These are phyloP conservation scores for Calocybe gambosa DNA, from an alignment of 1,284 basidiomycete species.

Conservation along the genomic window DNA sequence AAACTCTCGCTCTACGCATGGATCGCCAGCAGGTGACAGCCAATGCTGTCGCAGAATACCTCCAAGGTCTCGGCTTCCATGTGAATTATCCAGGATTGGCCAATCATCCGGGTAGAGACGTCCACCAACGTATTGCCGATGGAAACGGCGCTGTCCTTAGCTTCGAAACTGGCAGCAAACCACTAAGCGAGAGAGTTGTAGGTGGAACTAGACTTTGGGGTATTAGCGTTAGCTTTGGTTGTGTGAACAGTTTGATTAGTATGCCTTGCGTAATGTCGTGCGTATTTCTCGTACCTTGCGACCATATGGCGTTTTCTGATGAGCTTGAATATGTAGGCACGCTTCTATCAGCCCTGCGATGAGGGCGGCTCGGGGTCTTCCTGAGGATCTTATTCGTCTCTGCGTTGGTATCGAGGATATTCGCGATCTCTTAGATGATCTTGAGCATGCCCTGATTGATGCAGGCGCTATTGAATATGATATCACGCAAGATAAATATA, in stretches of 20 bases:
- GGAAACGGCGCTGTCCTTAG: slow-evolving; percentile 94
- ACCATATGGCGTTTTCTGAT: slow-evolving; percentile 6
- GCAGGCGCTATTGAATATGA: slow-evolving; percentile 80
- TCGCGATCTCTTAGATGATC: slow-evolving; percentile 89
- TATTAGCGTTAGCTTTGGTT: slow-evolving; percentile 96
- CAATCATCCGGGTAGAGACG: slow-evolving; percentile 76
- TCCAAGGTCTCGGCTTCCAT: slow-evolving; percentile 83
- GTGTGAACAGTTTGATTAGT: slow-evolving; percentile 96
- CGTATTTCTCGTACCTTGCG: slow-evolving; percentile 27
- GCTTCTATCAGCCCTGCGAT: slow-evolving; percentile 95
- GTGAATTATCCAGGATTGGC: slow-evolving; percentile 93
- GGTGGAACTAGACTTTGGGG: slow-evolving; percentile 93
- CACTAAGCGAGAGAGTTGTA: slow-evolving; percentile 88
- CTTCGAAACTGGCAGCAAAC: slow-evolving; percentile 92
- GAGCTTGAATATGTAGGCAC: slow-evolving; percentile 55
- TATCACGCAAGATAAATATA: slow-evolving; percentile 44
- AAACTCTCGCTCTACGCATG: slow-evolving; percentile 96
- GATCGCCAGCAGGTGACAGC: slow-evolving; percentile 89
- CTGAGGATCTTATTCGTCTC: slow-evolving; percentile 95
- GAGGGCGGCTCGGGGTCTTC: slow-evolving; percentile 89
- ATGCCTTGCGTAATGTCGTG: slow-evolving; percentile 99
- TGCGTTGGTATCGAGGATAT: slow-evolving; percentile 99
- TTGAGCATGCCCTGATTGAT: slow-evolving; percentile 87
- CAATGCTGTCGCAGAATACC: slow-evolving; percentile 82
- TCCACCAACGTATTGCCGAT: slow-evolving; percentile 85